Evolutionary conservation across 768 basidiomycete genomes (phyloP), one percentile per base, ranked within the genome.

Genomic region (Pisolithus orientalis): DNA sequence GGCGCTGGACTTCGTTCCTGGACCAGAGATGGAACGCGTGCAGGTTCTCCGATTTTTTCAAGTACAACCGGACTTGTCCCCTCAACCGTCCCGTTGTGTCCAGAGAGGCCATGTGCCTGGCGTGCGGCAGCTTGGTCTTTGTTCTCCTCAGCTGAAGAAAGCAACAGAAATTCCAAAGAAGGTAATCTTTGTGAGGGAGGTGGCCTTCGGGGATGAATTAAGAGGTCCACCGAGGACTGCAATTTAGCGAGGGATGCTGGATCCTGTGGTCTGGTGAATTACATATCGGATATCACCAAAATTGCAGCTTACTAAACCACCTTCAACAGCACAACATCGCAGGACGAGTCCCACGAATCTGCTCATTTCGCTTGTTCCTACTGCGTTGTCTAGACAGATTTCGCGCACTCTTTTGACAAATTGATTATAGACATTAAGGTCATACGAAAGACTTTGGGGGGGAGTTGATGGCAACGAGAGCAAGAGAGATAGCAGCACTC

Each of bases 181-280:
- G 88, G 87, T 52, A 87, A 65, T 4, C 84, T 75, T 43, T 85
- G 81, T 49, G 90, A 73, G 11, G 89, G 67, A 7, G 90, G 86
- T 8, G 91, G 91, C 5, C 87, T 74, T 21, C 89, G 84, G 44
- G 90, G 90, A 59, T 93, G 91, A 10, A 94, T 62, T 24, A 91
- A 68, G 27, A 84, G 63, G 52, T 88, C 87, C 44, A 87, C 61
- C 34, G 69, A 69, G 21, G 61, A 69, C 54, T 75, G 68, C 29
- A 63, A 45, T 32, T 59, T 47, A 39, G 59, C 51, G 46, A 44
- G 55, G 21, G 56, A 47, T 25, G 38, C 38, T 24, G 56, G 50
- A 51, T 47, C 57, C 61, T 70, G 55, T 47, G 45, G 9, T 49
- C 11, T 40, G 38, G 5, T 8, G 39, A n/a, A 32, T 39, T 21